Conservation (phyloP, 1,139 yeast genomes). For the Zygosaccharomyces pseudobailii region DNA sequence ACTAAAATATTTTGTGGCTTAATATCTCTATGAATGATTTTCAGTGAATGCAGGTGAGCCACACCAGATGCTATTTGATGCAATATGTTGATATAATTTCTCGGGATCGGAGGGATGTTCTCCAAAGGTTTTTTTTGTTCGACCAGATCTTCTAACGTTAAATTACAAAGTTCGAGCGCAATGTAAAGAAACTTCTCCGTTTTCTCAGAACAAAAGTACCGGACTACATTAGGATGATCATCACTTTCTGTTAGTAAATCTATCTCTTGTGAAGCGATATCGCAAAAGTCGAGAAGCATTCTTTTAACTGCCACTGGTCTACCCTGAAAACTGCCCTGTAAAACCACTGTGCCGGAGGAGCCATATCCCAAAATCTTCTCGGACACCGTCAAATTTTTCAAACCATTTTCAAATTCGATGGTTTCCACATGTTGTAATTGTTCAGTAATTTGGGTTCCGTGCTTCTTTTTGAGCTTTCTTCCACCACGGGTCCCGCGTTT, state of each 20-base stretch:
- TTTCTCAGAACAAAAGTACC: slow-evolving; percentile 88
- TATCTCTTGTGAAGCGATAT: slow-evolving; percentile 94
- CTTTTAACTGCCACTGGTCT: slow-evolving; percentile 95
- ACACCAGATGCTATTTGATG: slow-evolving; percentile 81
- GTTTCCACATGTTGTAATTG: slow-evolving; percentile 12
- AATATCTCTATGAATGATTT: slow-evolving; percentile 91
- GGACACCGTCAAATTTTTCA: slow-evolving; percentile 57
- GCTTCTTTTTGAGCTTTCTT: slow-evolving; percentile 47
- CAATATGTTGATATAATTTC: slow-evolving; percentile 49
- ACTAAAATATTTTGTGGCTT: slow-evolving; percentile 94
- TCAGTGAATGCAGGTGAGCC: slow-evolving; percentile 79
- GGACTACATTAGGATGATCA: slow-evolving; percentile 90
- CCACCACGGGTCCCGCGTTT: slow-evolving; percentile 91
- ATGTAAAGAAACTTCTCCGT: slow-evolving; percentile 84
- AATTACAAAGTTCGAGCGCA: slow-evolving; percentile 87
- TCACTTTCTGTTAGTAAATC: slow-evolving; percentile 86
- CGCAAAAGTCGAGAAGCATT: slow-evolving; percentile 88
- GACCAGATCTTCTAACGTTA: slow-evolving; percentile 81
- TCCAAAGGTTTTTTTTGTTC: slow-evolving; percentile 44
- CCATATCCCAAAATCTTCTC: slow-evolving; percentile 86
- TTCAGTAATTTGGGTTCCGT: slow-evolving; percentile 23
- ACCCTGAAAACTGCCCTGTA: slow-evolving; percentile 81
- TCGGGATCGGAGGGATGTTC: slow-evolving; percentile 34
- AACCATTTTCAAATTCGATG: slow-evolving; percentile 22
- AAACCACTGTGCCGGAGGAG: slow-evolving; percentile 94